These are phyloP conservation scores for Apiospora aurea DNA, from an alignment of 2,329 filamentous ascomycete genomes.

Conservation along the genomic window DNA sequence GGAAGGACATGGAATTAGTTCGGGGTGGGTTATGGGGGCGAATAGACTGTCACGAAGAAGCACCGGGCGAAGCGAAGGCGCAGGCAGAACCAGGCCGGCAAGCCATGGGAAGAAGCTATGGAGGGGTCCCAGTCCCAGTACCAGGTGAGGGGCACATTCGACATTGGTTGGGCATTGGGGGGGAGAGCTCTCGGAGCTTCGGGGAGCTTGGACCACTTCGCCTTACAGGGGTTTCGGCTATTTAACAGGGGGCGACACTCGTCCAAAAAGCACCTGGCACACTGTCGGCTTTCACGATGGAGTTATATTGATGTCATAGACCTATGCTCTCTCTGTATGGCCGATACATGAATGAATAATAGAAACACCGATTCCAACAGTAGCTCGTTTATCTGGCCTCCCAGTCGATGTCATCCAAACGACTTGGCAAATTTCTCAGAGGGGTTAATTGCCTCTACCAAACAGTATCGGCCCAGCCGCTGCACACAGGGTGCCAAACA, in stretches of 20 bases:
- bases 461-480: no score
- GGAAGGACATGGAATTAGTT: background rate
- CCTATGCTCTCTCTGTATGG: no score
- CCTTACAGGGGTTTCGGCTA: background rate
- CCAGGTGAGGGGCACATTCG: background rate
- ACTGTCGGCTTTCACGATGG: no score
- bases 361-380: background rate
- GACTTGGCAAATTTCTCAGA: no score
- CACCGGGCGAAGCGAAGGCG: background rate
- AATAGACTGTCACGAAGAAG: conserved; percentile 15
- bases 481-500: no score
- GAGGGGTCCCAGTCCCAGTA: background rate
- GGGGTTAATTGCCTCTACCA: no score
- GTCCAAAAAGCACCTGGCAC: no score
- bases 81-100: background rate
- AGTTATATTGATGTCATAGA: no score
- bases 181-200: background rate
- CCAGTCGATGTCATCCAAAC: no score
- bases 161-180: no score
- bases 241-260: no score
- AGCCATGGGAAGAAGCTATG: background rate
- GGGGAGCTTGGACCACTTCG: conserved; percentile 17
- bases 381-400: background rate
- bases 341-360: background rate
- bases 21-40: background rate